Evolutionary conservation across 2,329 filamentous ascomycete species (phyloP), one percentile per base, ranked within the genome.

Genomic region (Aspergillus uvarum): DNA sequence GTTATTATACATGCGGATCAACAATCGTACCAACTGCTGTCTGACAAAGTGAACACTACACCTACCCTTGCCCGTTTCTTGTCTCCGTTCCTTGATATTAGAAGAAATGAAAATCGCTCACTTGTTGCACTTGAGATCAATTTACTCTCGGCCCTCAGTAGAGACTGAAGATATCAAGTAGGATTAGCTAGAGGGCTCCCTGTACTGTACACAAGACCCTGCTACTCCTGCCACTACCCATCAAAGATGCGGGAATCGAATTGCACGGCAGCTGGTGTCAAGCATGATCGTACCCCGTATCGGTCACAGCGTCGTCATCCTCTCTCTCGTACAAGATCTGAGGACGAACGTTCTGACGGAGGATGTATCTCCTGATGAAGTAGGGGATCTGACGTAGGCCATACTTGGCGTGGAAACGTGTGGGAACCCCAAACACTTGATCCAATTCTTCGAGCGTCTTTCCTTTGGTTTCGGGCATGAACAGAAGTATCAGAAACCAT

Each of bases 351-450:
- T 82, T 82, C 61, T 68, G 65, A 7, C 72, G 59, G 24, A 78
- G 58, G 21, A 77, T 47, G 65, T 76, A 76, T 50, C 74, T 66
- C 47, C 73, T 70, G 8, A 74, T 49, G 50, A 76, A 74, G 48
- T 74, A 77, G 2, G 69, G 67, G 49, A 77, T 69, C 63, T 78
- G 74, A 19, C 74, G 68, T 51, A 77, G 48, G 1, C 76, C 76
- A 67, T 76, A 79, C 49, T 62, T 63, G 4, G 73, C 77, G 68
- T 80, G 78, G 31, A 78, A 68, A 12, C 71, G 67, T 2, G 80
- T 83, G 0, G 82, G 78, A 1, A 85, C 80, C 1, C 76, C 78
- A 68, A 85, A 86, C 16, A 85, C 81, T 64, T 84, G 79, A 63
- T 83, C 81, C 50, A 83, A 67, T 62, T 81, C 79, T 56, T 81